These are phyloP conservation scores for Epichloe coenophiala DNA, from an alignment of 2,329 filamentous ascomycete genomes.

Conservation along the genomic window DNA sequence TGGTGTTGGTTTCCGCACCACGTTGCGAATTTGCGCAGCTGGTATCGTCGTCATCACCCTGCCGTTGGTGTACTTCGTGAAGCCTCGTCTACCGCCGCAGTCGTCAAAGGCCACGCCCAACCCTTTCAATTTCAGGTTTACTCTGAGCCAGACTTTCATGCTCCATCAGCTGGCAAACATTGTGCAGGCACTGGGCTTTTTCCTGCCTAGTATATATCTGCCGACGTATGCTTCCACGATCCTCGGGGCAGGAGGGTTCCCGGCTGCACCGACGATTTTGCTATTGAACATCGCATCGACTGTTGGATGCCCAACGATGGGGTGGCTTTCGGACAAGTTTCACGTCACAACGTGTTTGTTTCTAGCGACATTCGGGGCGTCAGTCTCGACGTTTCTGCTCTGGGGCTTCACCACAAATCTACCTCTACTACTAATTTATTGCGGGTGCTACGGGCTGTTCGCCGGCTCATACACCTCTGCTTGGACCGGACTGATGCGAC, in stretches of 20 bases:
- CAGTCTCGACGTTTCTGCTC: conserved; percentile 38
- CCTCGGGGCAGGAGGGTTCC: conserved; percentile 28
- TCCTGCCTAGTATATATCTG: conserved; percentile 45
- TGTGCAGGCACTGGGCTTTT: conserved; percentile 42
- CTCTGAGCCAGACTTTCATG: conserved; percentile 36
- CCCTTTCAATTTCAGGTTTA: conserved; percentile 29
- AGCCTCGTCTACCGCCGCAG: conserved; percentile 31
- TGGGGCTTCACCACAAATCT: conserved; percentile 42
- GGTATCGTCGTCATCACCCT: conserved; percentile 31
- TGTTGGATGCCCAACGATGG: conserved; percentile 40
- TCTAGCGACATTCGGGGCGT: conserved; percentile 39
- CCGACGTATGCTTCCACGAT: conserved; percentile 36
- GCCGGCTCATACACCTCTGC: conserved; percentile 45
- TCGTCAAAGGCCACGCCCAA: conserved; percentile 13
- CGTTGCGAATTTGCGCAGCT: conserved; percentile 33
- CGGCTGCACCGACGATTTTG: conserved; percentile 36
- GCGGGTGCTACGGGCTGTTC: conserved; percentile 46
- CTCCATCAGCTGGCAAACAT: conserved; percentile 41
- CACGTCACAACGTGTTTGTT: conserved; percentile 34
- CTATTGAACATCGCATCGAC: conserved; percentile 43
- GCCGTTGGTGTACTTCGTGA: conserved; percentile 38
- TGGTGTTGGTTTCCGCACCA: conserved; percentile 27
- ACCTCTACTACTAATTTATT: conserved; percentile 40
- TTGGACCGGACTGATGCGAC: conserved; percentile 39
- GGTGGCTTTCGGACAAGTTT: conserved; percentile 36